phyloP scores from a whole-genome alignment of 257 asterid species.

The Scutellaria barbata region DNA sequence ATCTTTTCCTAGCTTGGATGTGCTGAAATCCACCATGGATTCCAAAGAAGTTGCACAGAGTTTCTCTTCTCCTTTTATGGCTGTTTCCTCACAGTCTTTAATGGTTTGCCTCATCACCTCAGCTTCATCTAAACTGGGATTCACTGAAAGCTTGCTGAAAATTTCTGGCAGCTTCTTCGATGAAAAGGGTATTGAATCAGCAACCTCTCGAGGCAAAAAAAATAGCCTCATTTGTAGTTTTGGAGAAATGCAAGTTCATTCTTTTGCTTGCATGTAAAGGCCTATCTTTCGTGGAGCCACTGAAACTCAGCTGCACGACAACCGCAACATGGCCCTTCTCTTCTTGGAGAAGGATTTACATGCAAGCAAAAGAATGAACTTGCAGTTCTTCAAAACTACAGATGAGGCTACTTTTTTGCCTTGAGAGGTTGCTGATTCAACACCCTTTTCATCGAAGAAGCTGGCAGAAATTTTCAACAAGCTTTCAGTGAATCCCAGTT shows the following conservation, averaged over 20 bases:
- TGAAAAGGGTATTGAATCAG: constrained; percentile 75
- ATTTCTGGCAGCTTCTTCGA: constrained; percentile 59
- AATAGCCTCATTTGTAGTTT: constrained; percentile 31
- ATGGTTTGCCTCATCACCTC: constrained; percentile 59
- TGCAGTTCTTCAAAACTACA: constrained; percentile 49
- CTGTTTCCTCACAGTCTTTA: constrained; percentile 63
- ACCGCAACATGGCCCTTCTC: constrained; percentile 71
- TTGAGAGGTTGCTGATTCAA: constrained; percentile 53
- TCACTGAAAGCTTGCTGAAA: constrained; percentile 45
- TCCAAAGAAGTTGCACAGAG: constrained; percentile 81
- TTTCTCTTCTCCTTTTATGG: constrained; percentile 62
- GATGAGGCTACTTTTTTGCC: constrained; percentile 54
- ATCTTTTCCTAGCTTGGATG: constrained; percentile 60
- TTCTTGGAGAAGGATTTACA: constrained; percentile 66
- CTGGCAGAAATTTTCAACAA: constrained; percentile 50
- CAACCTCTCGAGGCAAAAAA: constrained; percentile 63
- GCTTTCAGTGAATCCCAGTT: constrained; percentile 53
- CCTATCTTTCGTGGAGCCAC: too few species aligned
- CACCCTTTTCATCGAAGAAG: constrained; percentile 72
- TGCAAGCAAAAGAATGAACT: constrained; percentile 54
- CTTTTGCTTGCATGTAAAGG: constrained; percentile 54
- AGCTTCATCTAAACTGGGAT: constrained; percentile 57
- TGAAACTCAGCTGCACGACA: constrained; percentile 64
- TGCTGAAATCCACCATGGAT: constrained; percentile 80
- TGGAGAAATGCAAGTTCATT: constrained; percentile 58